Conservation (phyloP, 495 filamentous ascomycete species). For the Articulospora tetracladia region DNA sequence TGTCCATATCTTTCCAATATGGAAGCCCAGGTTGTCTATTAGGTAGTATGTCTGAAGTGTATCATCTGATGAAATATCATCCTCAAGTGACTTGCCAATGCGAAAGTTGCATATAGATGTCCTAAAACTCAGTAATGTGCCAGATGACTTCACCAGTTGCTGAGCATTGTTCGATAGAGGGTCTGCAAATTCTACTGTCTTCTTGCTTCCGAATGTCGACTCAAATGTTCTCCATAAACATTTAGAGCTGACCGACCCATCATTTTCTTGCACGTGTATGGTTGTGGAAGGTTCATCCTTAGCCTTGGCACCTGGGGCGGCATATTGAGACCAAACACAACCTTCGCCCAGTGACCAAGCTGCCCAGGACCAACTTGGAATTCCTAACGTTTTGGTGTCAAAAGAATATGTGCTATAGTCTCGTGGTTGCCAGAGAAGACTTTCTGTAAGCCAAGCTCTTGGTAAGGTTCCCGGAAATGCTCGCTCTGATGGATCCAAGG, state of each 20-base stretch:
- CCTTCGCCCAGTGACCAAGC: conserved; percentile 4
- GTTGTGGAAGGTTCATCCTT: not conserved
- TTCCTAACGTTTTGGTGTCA: not conserved
- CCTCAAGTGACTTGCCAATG: not conserved
- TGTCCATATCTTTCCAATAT: conserved; percentile 4
- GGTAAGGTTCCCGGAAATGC: conserved; percentile 1
- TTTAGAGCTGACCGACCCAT: not conserved
- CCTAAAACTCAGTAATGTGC: not conserved
- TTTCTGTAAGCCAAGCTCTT: not conserved
- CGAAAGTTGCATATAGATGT: not conserved
- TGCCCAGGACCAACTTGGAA: conserved; percentile 1
- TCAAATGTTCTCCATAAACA: not conserved
- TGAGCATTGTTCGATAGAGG: not conserved
- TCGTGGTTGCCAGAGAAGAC: conserved; percentile 5
- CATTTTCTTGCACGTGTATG: not conserved
- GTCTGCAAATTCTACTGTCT: not conserved
- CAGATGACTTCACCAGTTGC: not conserved
- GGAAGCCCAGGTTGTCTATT: not conserved
- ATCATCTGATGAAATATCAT: not conserved
- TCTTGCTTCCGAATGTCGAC: not conserved
- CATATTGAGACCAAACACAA: conserved; percentile 6
- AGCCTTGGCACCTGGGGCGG: not conserved
- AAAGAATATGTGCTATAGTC: not conserved
- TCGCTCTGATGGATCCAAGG: conserved; percentile 1
- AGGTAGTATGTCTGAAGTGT: conserved; percentile 2